Evolutionary conservation across 352 stramenopile species (phyloP), one percentile per base, ranked within the genome.

Genomic region (Globisporangium rhizosaccharum): DNA sequence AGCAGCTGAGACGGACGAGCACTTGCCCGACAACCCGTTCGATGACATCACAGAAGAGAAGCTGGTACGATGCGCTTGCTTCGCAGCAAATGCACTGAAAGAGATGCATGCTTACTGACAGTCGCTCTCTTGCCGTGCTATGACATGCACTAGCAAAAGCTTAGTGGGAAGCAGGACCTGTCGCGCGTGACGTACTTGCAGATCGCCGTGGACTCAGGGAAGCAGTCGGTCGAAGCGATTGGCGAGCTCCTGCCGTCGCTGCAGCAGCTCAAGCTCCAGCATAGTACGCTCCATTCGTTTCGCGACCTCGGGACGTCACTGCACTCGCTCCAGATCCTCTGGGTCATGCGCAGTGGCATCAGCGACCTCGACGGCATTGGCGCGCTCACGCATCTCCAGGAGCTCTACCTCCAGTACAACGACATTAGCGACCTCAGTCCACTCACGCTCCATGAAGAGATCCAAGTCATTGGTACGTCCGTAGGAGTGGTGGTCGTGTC

Each of bases 351-450:
- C 48, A 90, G 85, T 49, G 70, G 71, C 15, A 83, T 96, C 42
- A 71, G 60, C 39, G 86, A 96, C 41, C 72, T 96, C 12, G 87
- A 96, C 48, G 88, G 88, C 49, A 96, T 96, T 56, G 71, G 83
- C 48, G 85, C 84, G 15, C 74, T 96, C 36, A 73, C 74, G n/a
- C 78, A 71, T 15, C 65, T 96, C 33, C 78, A 85, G 41, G 79
- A 95, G 54, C 70, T 96, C 12, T 85, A 90, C 50, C 57, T 94
- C 7, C 72, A 80, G 47, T 67, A 90, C 66, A 96, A 96, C 56
- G 66, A 70, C 26, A 78, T 96, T 51, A 75, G 52, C 41, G 83
- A 94, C 56, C 85, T 96, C 50, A 92, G 74, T 47, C 84, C 86
- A 3, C 64, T 96, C 37, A 83, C 78, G 33, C 88, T 95, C 81